A percentile compares a stretch with the other conserved stretches of the same genome.
These are phyloP conservation scores for Sanguinoderma infundibulare DNA, from an alignment of 1,284 basidiomycete species.

Conservation along the genomic window DNA sequence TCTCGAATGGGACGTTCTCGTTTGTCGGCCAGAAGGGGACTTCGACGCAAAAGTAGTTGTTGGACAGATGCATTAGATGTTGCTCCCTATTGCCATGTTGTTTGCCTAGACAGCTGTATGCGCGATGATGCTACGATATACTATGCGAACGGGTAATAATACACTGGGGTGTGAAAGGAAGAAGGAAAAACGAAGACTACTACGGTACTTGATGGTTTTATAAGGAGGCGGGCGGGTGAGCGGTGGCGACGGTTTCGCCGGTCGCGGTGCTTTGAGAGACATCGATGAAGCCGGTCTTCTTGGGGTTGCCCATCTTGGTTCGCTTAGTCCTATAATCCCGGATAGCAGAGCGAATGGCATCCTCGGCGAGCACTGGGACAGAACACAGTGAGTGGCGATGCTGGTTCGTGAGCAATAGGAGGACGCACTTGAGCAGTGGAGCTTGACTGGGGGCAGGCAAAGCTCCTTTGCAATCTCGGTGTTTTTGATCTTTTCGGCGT, in stretches of 20 bases:
- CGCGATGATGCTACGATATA: slow-evolving; percentile 20
- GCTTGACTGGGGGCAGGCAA: slow-evolving; percentile 95
- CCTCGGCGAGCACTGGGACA: slow-evolving; percentile 88
- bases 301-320: slow-evolving; percentile 51
- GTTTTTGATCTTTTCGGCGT: slow-evolving; percentile 97
- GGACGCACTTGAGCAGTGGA: slow-evolving; percentile 83
- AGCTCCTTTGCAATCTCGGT: slow-evolving; percentile 99
- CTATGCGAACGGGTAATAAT: slow-evolving; percentile 19
- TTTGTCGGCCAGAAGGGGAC: slow-evolving; percentile 74
- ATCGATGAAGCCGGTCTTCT: slow-evolving; percentile 73
- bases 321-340: slow-evolving; percentile 90
- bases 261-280: slow-evolving; percentile 73
- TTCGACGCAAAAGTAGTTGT: slow-evolving; percentile 15
- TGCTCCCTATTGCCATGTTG: background rate
- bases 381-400: slow-evolving; percentile 20
- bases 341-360: slow-evolving; percentile 95
- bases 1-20: slow-evolving; percentile 84
- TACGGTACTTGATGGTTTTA: slow-evolving; percentile 18
- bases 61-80: background rate
- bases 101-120: slow-evolving; percentile 7
- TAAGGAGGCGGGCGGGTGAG: slow-evolving; percentile 48
- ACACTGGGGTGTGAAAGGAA: slow-evolving; percentile 11
- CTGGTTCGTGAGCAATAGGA: slow-evolving; percentile 15
- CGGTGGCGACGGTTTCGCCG: slow-evolving; percentile 68
- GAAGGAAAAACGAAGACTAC: slow-evolving; percentile 1